These are phyloP conservation scores for Marchantia polymorpha DNA, from an alignment of 225 moss, liverwort and hornwort species.

Conservation along the genomic window DNA sequence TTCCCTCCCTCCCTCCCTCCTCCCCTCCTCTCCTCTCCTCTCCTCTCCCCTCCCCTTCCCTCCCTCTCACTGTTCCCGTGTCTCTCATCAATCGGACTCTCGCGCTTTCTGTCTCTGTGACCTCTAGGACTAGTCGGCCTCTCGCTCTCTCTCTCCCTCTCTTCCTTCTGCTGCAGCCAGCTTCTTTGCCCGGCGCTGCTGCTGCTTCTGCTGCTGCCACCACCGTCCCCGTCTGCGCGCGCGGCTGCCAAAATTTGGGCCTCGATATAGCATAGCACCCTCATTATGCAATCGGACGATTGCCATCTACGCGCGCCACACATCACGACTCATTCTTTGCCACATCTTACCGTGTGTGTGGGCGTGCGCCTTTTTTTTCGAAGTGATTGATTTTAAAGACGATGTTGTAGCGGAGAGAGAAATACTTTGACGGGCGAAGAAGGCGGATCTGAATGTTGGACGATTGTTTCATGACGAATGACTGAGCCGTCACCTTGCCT, in stretches of 20 bases:
- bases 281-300: constrained; percentile 25
- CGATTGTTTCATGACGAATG: constrained; percentile 17
- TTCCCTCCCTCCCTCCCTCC: background rate
- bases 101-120: too few species aligned
- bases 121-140: background rate
- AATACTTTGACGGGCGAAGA: constrained; percentile 1
- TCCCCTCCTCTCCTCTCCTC: background rate
- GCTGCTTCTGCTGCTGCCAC: background rate
- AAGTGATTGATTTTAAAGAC: constrained; percentile 9
- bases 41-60: background rate
- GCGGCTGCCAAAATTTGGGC: background rate
- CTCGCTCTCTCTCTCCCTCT: background rate
- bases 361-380: background rate
- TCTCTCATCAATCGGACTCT: background rate
- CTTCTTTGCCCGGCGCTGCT: background rate
- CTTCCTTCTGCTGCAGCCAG: background rate
- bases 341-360: constrained; percentile 5
- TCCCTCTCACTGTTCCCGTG: background rate
- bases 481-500: constrained; percentile 10
- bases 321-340: background rate
- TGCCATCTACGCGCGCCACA: constrained; percentile 18
- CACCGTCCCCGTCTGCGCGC: background rate
- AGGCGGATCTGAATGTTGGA: constrained; percentile 23
- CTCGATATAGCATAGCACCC: background rate
- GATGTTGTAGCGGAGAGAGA: constrained; percentile 2